Base-by-base conservation (phyloP, 192 early-diverging fungal genomes). In the Coemansia reversa region DNA sequence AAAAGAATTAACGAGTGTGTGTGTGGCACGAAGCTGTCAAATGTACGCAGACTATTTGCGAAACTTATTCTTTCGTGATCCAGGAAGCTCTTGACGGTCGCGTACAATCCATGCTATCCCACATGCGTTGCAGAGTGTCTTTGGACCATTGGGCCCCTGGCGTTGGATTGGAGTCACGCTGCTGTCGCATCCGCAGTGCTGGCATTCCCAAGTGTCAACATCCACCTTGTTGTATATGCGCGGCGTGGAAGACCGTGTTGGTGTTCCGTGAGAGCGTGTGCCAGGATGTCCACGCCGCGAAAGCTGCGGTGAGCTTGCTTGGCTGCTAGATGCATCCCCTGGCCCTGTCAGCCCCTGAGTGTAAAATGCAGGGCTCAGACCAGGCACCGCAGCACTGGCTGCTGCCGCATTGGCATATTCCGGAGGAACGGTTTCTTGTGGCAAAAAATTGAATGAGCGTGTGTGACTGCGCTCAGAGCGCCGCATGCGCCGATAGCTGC, bases 121-220 rank as follows among this genome's bases (percentile, higher is more conserved):
- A 59, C 86, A 87, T 32, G 86, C 86, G 70, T 87, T 87, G 62
- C 86, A 87, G 45, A 87, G 67, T 9, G 84, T 85, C 65, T 87
- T 87, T 35, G 86, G 80, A 8, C 86, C 86, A 45, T 84, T 83
- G 14, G 86, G 86, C 0, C 86, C 86, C 35, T 79, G 79, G 25
- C 86, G 75, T 81, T 73, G 79, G 57, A 75, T 81, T 6, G 79
- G 79, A 29, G 79, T 81, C 19, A 78, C 63, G 19, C 62, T 62
- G 49, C 73, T 72, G 30, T 72, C 66, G 53, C 73, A 76, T 20
- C 79, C 79, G 29, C 79, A 81, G 35, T 81, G 79, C 69, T 81
- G 50, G 42, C 79, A 81, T 54, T 75, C 74, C 79, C 79, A 81
- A 54, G 57, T 73, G 22, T 65, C 65, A 29, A 74, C 28, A 50